phyloP scores from a whole-genome alignment of 495 filamentous ascomycete genomes.

The Aspergillus saccharolyticus region DNA sequence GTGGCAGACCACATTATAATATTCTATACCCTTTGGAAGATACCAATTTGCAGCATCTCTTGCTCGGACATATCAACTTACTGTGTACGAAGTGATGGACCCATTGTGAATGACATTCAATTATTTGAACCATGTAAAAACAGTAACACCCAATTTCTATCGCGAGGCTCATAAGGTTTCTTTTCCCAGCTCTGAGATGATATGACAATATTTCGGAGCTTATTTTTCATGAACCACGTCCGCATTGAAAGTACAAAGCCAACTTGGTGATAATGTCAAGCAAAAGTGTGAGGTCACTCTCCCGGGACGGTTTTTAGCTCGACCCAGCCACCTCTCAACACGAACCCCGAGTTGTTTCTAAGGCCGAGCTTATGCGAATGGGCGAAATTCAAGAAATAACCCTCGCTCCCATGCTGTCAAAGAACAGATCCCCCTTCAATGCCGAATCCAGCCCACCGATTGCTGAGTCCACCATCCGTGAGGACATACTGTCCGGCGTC shows the following conservation, averaged over 20 bases:
- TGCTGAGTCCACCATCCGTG: constrained; percentile 52
- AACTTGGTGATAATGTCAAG: neutral
- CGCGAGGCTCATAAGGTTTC: neutral
- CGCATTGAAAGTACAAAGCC: neutral
- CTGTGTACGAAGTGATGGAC: no score
- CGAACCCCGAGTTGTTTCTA: neutral
- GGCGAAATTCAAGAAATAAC: no score
- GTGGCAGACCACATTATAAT: no score
- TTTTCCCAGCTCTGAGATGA: neutral
- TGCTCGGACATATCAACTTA: no score
- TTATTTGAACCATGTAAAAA: no score
- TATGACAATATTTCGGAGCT: neutral
- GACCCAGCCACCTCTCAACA: neutral
- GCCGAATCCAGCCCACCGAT: constrained; percentile 41
- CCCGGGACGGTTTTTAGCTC: neutral
- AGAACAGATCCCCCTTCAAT: constrained; percentile 37
- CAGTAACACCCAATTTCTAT: neutral
- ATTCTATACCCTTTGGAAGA: no score
- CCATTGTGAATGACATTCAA: no score
- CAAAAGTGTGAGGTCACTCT: neutral
- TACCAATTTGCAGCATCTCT: no score
- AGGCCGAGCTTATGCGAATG: no score
- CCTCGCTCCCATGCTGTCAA: constrained; percentile 40
- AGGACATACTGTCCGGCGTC: constrained; percentile 64
- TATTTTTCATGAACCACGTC: no score